Base-by-base conservation (phyloP, 768 basidiomycete species). In the Cyclocybe cylindracea region DNA sequence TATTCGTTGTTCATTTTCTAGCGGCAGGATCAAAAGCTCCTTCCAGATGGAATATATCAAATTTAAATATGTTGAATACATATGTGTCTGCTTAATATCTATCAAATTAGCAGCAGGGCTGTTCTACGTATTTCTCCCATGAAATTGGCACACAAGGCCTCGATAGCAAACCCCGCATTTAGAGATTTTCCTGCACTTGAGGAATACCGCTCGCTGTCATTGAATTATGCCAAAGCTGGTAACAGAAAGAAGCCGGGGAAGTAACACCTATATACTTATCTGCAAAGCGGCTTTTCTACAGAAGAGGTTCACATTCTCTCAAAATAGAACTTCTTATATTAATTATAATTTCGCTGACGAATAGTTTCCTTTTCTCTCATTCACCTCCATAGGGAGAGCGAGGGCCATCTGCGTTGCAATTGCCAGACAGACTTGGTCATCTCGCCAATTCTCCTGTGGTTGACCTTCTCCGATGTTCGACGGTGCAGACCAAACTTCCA, bases 401-500 rank as follows among this genome's bases (percentile, higher is more conserved):
- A 85, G 64, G 1, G 78, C 76, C 81, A 86, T 82, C 64, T 87
- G 85, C 10, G 78, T 83, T 9, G 82, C 77, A 18, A 78, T 72
- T 11, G 79, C 84, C 29, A 88, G 67, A 57, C 86, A 88, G n/a
- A 80, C 69, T 58, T 86, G 85, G 44, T 78, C 65, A 41, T 83
- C 83, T 55, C 82, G 76, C 86, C 86, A 88, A 9, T 77, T 76
- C 3, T 72, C 63, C 7, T 37, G 33, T 31, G 71, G 62, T 4
- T 62, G 44, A 0, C 79, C 80, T 48, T 77, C 75, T 2, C 78
- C 81, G 36, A 83, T 69, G 48, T 81, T 71, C 39, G 72, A 69
- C 1, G 86, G 86, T 8, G 85, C 82, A 5, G 82, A 81, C 86
- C 86, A 88, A 10, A 86, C 69, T 59, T 87, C 87, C 3, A 80